Evolutionary conservation across 1,284 basidiomycete genomes (phyloP), one percentile per base, ranked within the genome.

Genomic region (Cutaneotrichosporon sp.): DNA sequence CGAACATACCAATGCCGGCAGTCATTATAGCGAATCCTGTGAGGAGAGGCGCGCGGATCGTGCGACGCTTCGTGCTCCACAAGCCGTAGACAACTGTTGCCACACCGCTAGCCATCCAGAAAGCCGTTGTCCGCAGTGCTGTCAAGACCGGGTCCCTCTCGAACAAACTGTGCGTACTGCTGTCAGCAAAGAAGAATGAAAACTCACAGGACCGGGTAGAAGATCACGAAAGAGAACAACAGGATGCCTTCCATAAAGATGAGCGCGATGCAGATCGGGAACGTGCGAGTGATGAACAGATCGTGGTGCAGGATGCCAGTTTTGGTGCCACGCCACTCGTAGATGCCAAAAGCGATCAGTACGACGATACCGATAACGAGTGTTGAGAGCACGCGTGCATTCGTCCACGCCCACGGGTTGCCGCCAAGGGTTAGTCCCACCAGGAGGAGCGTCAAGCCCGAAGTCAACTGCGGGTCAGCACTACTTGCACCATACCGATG

Each of bases 161-260:
- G 50, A 63, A 70, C 16, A 70, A 42, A 3, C 61, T 36, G 5
- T 18, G 50, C 1, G 63, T 70, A 2, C 63, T 65, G 64, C 9
- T 21, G 31, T 55, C 21, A 21, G 38, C 8, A 18, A 13, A 1
- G 22, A 40, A 56, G 36, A 8, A 10, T 1, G 38, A 6, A 31
- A 22, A 62, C 61, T 30, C 30, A 65, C 63, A 65, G 21, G 5
- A n/a, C 58, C 10, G 64, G 64, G 51, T 68, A 70, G 59, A 68
- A 68, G 30, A 63, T 22, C 16, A 66, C 49, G 16, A 65, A 61
- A 16, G 55, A 34, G 57, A 68, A 68, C 4, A 68, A 47, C 9
- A 65, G 14, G n/a, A 68, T 60, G 5, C 69, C 69, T 59, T 70
- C 69, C 10, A 68, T 51, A 34, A 69, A 63, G 38, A 68, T 68